Evolutionary conservation across 371 early-diverging fungal genomes (phyloP).

Genomic region (Smittium culicis): DNA sequence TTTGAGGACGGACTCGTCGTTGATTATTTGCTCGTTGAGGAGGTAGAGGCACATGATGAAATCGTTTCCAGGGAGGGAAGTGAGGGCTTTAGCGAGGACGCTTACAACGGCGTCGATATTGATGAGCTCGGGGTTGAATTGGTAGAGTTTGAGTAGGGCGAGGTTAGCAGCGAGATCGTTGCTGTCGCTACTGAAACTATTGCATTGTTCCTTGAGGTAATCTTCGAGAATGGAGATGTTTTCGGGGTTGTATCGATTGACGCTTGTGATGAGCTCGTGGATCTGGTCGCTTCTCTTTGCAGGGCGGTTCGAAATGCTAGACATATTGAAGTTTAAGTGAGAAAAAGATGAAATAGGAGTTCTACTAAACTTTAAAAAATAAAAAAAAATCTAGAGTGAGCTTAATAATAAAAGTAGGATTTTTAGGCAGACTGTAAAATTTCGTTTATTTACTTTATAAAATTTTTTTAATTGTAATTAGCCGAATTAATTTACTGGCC

Average conservation of each 20-base stretch:
- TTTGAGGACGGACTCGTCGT: slow-evolving; percentile 42
- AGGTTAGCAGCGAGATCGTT: slow-evolving; percentile 78
- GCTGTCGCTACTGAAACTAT: slow-evolving; percentile 33
- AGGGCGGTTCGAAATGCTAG: slow-evolving; percentile 22
- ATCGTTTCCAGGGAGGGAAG: slow-evolving; percentile 70
- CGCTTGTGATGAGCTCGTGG: slow-evolving; percentile 56
- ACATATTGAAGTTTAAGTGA: slow-evolving; percentile 13
- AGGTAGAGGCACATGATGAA: slow-evolving; percentile 78
- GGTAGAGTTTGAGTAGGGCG: slow-evolving; percentile 83
- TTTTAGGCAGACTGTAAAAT: no score
- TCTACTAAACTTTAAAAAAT: no score
- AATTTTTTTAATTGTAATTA: no score
- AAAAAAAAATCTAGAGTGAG: no score
- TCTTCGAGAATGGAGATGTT: slow-evolving; percentile 65
- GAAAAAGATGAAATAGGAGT: no score
- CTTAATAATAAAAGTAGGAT: no score
- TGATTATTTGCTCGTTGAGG: slow-evolving; percentile 52
- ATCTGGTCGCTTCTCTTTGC: slow-evolving; percentile 56
- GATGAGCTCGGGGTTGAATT: slow-evolving; percentile 68
- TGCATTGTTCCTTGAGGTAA: slow-evolving; percentile 64
- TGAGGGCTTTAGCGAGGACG: slow-evolving; percentile 68
- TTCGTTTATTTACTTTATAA: no score
- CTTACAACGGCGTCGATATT: slow-evolving; percentile 54
- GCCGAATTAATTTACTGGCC: no score
- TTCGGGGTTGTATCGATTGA: slow-evolving; percentile 80